Conservation (phyloP, 169 alveolate species). For the Cryptosporidium muris region DNA sequence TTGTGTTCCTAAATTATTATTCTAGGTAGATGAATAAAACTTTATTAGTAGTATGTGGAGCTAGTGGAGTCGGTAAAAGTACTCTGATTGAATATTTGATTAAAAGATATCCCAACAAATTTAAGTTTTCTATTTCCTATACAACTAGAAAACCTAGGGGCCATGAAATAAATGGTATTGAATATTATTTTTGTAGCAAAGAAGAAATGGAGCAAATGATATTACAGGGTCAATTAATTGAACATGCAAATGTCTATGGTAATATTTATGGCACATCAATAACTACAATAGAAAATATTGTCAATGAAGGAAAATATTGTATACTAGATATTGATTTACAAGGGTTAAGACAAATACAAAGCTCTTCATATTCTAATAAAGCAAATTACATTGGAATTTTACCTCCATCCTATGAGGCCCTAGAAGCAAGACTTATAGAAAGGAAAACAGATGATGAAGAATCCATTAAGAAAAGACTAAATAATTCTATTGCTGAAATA, state of each 20-base stretch:
- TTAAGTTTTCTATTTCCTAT: slow-evolving; percentile 78
- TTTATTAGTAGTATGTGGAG: slow-evolving; percentile 79
- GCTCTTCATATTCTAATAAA: slow-evolving; percentile 38
- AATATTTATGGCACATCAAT: slow-evolving; percentile 79
- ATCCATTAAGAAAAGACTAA: slow-evolving; percentile 24
- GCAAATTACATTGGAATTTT: slow-evolving; percentile 73
- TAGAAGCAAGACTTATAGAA: slow-evolving; percentile 76
- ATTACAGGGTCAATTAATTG: slow-evolving; percentile 73
- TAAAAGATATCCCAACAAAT: slow-evolving; percentile 74
- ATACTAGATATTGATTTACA: slow-evolving; percentile 79
- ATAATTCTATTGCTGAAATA: slow-evolving; percentile 25
- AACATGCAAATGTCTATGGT: slow-evolving; percentile 76
- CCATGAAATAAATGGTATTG: slow-evolving; percentile 81
- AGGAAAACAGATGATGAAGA: slow-evolving; percentile 73
- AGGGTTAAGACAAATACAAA: slow-evolving; percentile 77
- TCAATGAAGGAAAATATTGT: slow-evolving; percentile 73
- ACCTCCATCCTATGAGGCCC: slow-evolving; percentile 72
- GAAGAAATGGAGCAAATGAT: slow-evolving; percentile 76
- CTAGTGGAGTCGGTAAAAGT: slow-evolving; percentile 83
- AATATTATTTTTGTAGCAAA: slow-evolving; percentile 77
- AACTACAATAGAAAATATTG: slow-evolving; percentile 72
- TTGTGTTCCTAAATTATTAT: not conserved
- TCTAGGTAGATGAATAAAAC: not conserved
- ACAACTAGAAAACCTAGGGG: slow-evolving; percentile 82
- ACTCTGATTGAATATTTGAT: slow-evolving; percentile 76